phyloP scores from a whole-genome alignment of 139 green algal genomes.

The Yamagishiella unicocca region DNA sequence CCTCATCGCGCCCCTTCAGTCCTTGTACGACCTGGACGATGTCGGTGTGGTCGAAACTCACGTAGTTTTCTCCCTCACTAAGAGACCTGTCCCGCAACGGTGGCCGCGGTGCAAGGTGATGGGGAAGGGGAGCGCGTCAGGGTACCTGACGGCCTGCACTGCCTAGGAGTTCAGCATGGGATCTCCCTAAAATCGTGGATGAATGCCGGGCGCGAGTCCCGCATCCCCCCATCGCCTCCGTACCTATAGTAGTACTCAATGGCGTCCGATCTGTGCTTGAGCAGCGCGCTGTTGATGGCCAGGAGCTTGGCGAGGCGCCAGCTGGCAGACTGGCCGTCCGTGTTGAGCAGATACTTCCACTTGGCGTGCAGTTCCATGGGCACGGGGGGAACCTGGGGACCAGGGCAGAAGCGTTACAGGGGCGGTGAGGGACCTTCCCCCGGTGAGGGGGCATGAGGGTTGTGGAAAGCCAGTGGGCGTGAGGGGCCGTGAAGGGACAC shows the following conservation, averaged over 20 bases:
- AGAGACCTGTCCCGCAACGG: conserved; percentile 18
- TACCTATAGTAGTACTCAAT: conserved; percentile 64
- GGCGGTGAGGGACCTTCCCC: too few relatives aligned
- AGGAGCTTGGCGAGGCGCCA: conserved; percentile 67
- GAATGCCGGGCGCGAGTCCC: too few relatives aligned
- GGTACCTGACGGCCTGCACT: too few relatives aligned
- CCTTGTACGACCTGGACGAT: conserved; percentile 17
- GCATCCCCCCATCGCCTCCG: background rate
- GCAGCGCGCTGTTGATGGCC: conserved; percentile 49
- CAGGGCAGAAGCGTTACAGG: background rate
- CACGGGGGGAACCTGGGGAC: conserved; percentile 49
- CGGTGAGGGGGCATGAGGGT: too few relatives aligned
- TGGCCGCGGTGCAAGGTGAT: too few relatives aligned
- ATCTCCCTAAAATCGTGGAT: too few relatives aligned
- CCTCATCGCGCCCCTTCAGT: background rate
- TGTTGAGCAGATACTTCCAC: conserved; percentile 60
- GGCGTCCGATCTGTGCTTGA: conserved; percentile 48
- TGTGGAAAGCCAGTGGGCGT: too few relatives aligned
- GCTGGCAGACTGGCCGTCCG: conserved; percentile 57
- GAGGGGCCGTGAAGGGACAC: too few relatives aligned
- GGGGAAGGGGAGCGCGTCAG: too few relatives aligned
- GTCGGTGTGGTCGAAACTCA: conserved; percentile 48
- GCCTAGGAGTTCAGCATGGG: too few relatives aligned
- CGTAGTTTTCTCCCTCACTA: conserved; percentile 29
- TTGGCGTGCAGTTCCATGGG: conserved; percentile 59